Base-by-base conservation (phyloP, 2,329 filamentous ascomycete genomes). In the Penicillium sp. region DNA sequence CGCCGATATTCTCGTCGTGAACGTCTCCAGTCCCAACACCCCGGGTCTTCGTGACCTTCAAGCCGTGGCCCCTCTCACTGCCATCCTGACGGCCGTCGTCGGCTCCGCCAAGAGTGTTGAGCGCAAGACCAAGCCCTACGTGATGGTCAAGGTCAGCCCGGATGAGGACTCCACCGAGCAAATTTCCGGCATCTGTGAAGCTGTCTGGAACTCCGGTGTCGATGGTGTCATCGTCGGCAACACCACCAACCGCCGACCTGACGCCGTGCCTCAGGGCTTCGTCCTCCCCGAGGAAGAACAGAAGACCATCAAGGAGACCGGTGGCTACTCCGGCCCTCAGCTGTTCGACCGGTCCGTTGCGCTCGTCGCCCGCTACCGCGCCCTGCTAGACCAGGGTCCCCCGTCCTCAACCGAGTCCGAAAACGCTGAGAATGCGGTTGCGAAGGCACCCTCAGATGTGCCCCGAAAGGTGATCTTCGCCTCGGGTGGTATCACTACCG, bases 131-230 rank as follows among this genome's bases (percentile, higher is more conserved):
- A 90, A 88, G 67, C 91, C 90, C 0, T 86, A 81, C 54, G 91
- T 99, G 54, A 96, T 99, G 91, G 94, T 99, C 67, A 99, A 99
- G 79, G 93, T 99, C 18, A 96, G 91, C 55, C 94, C 94, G 0
- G 94, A 99, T 65, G 94, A 97, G 76, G 91, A 97, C 71, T 86
- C 88, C 18, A 86, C 92, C 49, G 80, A 86, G 52, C 92, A 99
- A 71, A 85, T 99, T 57, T 83, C 87, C 40, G 94, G 92, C 8
- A 96, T 99, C 52, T 93, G 91, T 57, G 85, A 92, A 64, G 92
- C 92, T 0, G 87, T 96, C 11, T 89, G 86, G 79, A 80, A 81
- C 62, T 91, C 90, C 56, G 92, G 92, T 6, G 92, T 97, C 2
- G 92, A 97, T 65, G 94, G 94, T 27, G 86, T 99, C 34, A 97